Base-by-base conservation (phyloP, 805 yeast genomes). In the Nadsonia fulvescens region DNA sequence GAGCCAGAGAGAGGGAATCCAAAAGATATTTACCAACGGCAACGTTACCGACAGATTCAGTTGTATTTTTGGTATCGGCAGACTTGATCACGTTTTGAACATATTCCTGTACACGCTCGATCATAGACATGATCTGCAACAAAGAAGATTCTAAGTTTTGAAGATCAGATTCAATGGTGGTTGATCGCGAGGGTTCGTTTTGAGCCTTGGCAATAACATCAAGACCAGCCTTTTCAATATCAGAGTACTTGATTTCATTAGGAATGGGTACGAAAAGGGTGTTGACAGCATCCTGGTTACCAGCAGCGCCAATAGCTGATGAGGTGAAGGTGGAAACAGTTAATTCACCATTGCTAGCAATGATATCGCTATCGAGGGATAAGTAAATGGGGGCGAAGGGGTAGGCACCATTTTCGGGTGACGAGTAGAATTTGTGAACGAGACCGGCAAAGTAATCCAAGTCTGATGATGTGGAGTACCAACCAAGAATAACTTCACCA, bases 291-390 rank as follows among this genome's bases (percentile, higher is more conserved):
- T 40, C 32, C 27, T 38, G 36, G 27, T 43, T 47, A 17, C 44
- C 40, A 19, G 56, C 53, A 18, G 64, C 61, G 27, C 91, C 91
- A 30, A 79, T 63, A 18, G 76, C 66, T 4, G 83, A 69, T 11
- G 89, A 74, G 33, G 78, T 64, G 52, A 70, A 81, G n/a, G 92
- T 70, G n/a, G n/a, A n/a, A n/a, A n/a, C n/a, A n/a, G n/a, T n/a
- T n/a, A n/a, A n/a, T n/a, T n/a, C n/a, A n/a, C n/a, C n/a, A n/a
- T n/a, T n/a, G n/a, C n/a, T n/a, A n/a, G n/a, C n/a, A n/a, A n/a
- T n/a, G n/a, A n/a, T n/a, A n/a, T n/a, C n/a, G n/a, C n/a, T n/a
- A n/a, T 29, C 56, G 46, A 17, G 29, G 33, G 79, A 79, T 20
- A 70, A 48, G 34, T 55, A 51, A 34, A 66, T 51, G 30, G 58